These are phyloP conservation scores for Phytophthora nicotianae DNA, from an alignment of 352 stramenopile genomes.

Conservation along the genomic window DNA sequence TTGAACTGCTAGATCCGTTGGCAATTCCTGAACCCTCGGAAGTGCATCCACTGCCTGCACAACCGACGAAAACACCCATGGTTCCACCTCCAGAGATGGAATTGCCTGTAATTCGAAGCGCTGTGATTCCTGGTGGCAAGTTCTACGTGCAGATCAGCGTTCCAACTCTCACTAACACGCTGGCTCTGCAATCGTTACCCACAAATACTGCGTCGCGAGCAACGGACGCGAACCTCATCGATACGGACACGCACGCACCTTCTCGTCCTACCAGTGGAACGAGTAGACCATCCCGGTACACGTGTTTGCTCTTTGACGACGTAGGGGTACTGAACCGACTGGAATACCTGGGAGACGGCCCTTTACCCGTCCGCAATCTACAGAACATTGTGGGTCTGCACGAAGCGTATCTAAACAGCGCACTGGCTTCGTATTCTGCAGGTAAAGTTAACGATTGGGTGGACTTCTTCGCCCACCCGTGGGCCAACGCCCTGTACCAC, in stretches of 20 bases:
- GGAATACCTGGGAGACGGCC: conserved; percentile 66
- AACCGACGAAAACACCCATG: conserved; percentile 34
- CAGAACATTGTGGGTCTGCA: conserved; percentile 81
- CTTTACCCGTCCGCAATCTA: conserved; percentile 70
- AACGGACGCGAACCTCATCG: conserved; percentile 27
- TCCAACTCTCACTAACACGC: conserved; percentile 67
- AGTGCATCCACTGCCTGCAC: conserved; percentile 19
- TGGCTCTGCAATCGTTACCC: conserved; percentile 61
- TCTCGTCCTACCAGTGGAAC: conserved; percentile 24
- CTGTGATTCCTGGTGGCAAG: conserved; percentile 54
- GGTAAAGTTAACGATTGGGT: conserved; percentile 84
- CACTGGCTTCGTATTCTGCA: conserved; percentile 70
- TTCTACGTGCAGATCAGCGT: conserved; percentile 79
- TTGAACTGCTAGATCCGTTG: conserved; percentile 74
- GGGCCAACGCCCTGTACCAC: conserved; percentile 74
- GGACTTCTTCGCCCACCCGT: conserved; percentile 82
- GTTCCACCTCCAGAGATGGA: conserved; percentile 70
- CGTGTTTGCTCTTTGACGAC: conserved; percentile 78
- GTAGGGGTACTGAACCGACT: conserved; percentile 73
- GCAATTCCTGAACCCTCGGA: conserved; percentile 8
- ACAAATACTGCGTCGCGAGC: conserved; percentile 42
- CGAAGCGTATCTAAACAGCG: conserved; percentile 88
- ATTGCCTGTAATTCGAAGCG: conserved; percentile 59
- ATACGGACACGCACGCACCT: conserved; percentile 14
- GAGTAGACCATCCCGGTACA: conserved; percentile 43